Conservation (phyloP, 202 grass and related monocot species). For the Eragrostis tef region DNA sequence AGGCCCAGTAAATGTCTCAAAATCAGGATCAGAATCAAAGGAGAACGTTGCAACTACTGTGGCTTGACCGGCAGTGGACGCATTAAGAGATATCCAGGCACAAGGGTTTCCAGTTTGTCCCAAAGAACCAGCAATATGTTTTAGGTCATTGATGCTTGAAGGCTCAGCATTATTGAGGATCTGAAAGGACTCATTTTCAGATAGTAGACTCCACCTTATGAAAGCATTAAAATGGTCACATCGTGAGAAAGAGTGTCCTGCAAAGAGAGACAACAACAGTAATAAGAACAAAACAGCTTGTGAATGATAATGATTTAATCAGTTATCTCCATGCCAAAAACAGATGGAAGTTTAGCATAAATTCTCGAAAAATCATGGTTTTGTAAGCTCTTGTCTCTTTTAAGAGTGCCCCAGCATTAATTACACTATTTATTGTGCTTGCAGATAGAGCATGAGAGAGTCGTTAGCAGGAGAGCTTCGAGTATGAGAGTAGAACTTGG, state of each 20-base stretch:
- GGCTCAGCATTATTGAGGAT: slow-evolving; percentile 59
- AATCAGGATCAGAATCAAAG: slow-evolving; percentile 51
- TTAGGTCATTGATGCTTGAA: slow-evolving; percentile 38
- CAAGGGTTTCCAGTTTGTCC: slow-evolving; percentile 64
- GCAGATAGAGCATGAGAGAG: neutral
- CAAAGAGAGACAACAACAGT: slow-evolving; percentile 45
- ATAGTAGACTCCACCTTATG: slow-evolving; percentile 74
- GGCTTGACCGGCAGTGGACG: slow-evolving; percentile 67
- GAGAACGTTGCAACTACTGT: slow-evolving; percentile 71
- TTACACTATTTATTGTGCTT: neutral
- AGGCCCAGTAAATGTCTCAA: slow-evolving; percentile 57
- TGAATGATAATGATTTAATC: neutral
- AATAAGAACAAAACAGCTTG: slow-evolving; percentile 30
- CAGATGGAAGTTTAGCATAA: slow-evolving; percentile 5
- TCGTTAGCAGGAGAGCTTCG: no score
- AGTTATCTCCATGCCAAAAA: neutral
- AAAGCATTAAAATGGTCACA: slow-evolving; percentile 80
- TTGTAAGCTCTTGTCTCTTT: neutral
- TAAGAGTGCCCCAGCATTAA: slow-evolving; percentile 2
- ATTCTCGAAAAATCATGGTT: neutral
- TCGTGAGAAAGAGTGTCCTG: slow-evolving; percentile 65
- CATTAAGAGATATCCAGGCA: slow-evolving; percentile 71
- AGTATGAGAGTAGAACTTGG: neutral
- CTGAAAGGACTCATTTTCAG: slow-evolving; percentile 74
- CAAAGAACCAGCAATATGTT: slow-evolving; percentile 41